phyloP scores from a whole-genome alignment of 1,284 basidiomycete species.

The Apiotrichum laibachii region DNA sequence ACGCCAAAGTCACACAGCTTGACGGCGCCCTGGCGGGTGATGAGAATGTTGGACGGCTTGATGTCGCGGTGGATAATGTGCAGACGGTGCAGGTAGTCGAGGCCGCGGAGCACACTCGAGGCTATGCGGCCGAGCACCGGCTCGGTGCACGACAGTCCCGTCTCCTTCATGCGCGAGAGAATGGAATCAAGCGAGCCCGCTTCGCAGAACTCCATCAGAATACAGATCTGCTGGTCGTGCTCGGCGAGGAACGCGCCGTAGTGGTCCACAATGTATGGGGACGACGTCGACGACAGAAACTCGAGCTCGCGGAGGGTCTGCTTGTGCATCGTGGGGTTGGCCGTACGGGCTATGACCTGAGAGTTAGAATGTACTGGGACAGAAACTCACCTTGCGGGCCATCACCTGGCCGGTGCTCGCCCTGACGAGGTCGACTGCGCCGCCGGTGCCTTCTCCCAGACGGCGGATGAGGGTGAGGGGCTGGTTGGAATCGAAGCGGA shows the following conservation, averaged over 20 bases:
- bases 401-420: constrained; percentile 65
- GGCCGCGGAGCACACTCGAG: constrained; percentile 85
- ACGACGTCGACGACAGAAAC: constrained; percentile 79
- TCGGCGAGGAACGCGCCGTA: constrained; percentile 94
- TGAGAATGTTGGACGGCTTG: constrained; percentile 92
- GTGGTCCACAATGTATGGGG: constrained; percentile 87
- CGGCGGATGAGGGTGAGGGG: constrained; percentile 66
- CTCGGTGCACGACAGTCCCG: constrained; percentile 80
- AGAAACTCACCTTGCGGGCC: constrained; percentile 71
- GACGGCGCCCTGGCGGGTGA: constrained; percentile 80
- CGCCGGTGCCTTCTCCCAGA: constrained; percentile 93
- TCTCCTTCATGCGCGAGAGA: constrained; percentile 75
- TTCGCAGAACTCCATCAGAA: constrained; percentile 93
- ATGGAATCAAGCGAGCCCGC: constrained; percentile 79
- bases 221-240: constrained; percentile 87
- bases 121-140: constrained; percentile 88
- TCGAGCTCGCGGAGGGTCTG: constrained; percentile 90
- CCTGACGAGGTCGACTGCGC: constrained; percentile 86
- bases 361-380: background rate
- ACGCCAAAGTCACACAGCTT: constrained; percentile 97
- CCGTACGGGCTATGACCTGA: constrained; percentile 84
- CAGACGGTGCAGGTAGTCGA: constrained; percentile 85
- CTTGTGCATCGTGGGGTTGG: constrained; percentile 77
- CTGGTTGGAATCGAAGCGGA: background rate
- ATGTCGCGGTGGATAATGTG: constrained; percentile 96